Base-by-base conservation (phyloP, 352 stramenopile species). In the Globisporangium canariense region DNA sequence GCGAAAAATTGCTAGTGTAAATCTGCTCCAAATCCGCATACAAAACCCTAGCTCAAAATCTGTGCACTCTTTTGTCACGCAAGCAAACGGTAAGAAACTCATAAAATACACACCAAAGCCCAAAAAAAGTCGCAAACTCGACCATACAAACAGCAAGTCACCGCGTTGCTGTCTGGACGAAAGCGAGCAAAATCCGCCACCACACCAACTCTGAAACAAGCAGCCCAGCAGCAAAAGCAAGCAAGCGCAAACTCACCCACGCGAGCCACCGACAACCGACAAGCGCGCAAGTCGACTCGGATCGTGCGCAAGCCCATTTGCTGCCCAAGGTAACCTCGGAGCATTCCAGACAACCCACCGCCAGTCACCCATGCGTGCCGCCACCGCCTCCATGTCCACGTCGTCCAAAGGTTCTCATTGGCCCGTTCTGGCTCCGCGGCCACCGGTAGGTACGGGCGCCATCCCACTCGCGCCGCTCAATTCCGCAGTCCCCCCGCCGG, bases 171-270 rank as follows among this genome's bases (percentile, higher is more conserved):
- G 10, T 57, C 28, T 9, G 28, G 10, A 40, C 14, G 7, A 25
- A 25, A 57, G 16, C 49, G 3, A 41, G 36, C 22, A 57, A 57
- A 57, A 40, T 38, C 49, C 38, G 47, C 47, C 28, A 53, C 34
- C 34, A 14, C 36, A 55, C 49, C 50, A 57, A 57, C 50, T 57
- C 50, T 57, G 50, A 57, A 57, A 57, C 50, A 57, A 57, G 28
- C 50, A 14, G 16, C 32, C 25, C 38, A 22, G 50, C 50, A 40
- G 34, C 50, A 57, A 34, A 14, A 20, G 10, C 9, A 32, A 7
- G 49, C 50, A 5, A 11, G 18, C 50, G 16, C 50, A 16, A 32
- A 6, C 28, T 41, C 14, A 28, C 6, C 50, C 6, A 38, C 7
- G 22, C 25, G 3, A n/a, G 18, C 20, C n/a, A 28, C 22, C 22